Evolutionary conservation across 371 early-diverging fungal genomes (phyloP).

Genomic region (Syncephalastrum sp.): DNA sequence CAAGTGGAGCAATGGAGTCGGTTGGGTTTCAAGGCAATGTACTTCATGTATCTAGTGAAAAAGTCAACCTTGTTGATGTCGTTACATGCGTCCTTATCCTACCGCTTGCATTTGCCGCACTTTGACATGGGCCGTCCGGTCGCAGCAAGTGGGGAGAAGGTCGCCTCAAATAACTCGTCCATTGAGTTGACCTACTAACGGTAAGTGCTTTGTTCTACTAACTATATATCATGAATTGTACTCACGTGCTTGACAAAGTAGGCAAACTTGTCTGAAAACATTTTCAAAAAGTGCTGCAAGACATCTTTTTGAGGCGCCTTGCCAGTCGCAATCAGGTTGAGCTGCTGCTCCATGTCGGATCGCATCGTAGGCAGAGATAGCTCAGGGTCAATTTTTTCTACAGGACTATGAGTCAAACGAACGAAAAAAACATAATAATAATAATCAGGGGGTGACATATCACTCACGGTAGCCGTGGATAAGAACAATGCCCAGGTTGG

Average conservation of each 20-base stretch:
- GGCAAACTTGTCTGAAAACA: conserved; percentile 48
- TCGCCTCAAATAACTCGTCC: conserved; percentile 59
- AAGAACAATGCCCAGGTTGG: conserved; percentile 52
- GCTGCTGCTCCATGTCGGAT: conserved; percentile 52
- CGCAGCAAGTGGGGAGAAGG: conserved; percentile 50
- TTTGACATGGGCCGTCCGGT: conserved; percentile 51
- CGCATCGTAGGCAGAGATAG: conserved; percentile 54
- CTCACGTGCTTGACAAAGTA: conserved; percentile 47
- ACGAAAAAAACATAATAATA: not conserved
- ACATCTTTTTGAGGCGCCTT: conserved; percentile 41
- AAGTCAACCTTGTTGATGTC: no score
- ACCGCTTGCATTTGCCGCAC: conserved; percentile 51
- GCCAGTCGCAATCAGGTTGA: conserved; percentile 48
- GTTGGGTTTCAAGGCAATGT: conserved; percentile 47
- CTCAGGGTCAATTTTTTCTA: conserved; percentile 57
- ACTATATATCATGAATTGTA: not conserved
- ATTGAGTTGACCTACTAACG: conserved; percentile 39
- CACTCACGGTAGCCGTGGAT: conserved; percentile 45
- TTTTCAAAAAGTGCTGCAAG: conserved; percentile 37
- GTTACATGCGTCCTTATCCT: no score
- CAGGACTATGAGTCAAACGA: not conserved
- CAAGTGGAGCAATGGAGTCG: conserved; percentile 53
- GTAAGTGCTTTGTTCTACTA: not conserved
- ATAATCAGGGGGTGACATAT: not conserved
- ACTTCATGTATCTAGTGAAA: conserved; percentile 43